These are phyloP conservation scores for Brachypodium distachyon DNA, from an alignment of 202 grass and related monocot species.

Conservation along the genomic window DNA sequence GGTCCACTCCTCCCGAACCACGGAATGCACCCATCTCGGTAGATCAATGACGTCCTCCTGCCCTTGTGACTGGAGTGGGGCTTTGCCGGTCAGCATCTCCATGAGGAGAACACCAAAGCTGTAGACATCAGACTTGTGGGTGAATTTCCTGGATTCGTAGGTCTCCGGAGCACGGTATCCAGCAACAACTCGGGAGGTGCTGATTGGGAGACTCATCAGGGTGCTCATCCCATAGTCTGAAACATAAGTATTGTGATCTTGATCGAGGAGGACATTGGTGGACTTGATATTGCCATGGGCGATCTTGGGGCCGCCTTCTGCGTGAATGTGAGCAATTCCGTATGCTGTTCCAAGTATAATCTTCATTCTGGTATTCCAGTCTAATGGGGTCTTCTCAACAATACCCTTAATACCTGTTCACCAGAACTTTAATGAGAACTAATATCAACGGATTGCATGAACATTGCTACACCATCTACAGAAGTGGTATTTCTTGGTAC, in stretches of 20 bases:
- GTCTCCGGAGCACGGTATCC: slow-evolving; percentile 86
- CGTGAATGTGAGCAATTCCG: slow-evolving; percentile 72
- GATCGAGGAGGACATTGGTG: slow-evolving; percentile 71
- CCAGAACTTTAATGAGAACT: slow-evolving; percentile 24
- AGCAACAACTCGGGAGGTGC: slow-evolving; percentile 34
- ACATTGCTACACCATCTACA: neutral
- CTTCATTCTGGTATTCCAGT: slow-evolving; percentile 87
- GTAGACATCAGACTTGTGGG: slow-evolving; percentile 89
- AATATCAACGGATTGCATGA: neutral
- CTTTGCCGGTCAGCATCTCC: slow-evolving; percentile 93
- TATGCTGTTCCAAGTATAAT: slow-evolving; percentile 68
- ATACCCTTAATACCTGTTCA: slow-evolving; percentile 59
- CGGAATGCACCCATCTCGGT: slow-evolving; percentile 84
- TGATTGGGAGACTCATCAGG: slow-evolving; percentile 61
- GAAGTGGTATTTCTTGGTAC: neutral
- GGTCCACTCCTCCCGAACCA: slow-evolving; percentile 95
- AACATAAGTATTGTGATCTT: slow-evolving; percentile 53
- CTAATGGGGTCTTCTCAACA: slow-evolving; percentile 44
- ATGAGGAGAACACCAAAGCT: slow-evolving; percentile 92
- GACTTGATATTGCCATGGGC: slow-evolving; percentile 97
- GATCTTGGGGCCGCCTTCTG: slow-evolving; percentile 68
- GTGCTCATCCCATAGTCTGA: slow-evolving; percentile 73
- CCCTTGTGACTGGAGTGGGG: slow-evolving; percentile 77
- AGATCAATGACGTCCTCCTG: slow-evolving; percentile 69
- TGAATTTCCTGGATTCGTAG: slow-evolving; percentile 69